Conservation (phyloP, 345 rosid species). For the Populus simonii region DNA sequence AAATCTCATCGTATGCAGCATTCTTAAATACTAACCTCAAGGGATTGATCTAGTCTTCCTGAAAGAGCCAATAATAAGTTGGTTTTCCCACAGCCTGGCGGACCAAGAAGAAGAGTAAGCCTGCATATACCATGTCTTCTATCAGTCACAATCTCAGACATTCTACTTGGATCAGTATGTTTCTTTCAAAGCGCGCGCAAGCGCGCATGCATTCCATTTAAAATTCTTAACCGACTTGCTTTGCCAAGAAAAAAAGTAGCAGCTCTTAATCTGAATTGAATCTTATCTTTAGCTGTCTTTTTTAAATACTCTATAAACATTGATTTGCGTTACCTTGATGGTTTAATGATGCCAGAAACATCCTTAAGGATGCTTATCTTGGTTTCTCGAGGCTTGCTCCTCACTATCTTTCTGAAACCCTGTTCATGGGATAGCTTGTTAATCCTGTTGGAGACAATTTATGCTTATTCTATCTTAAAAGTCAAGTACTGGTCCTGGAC, state of each 20-base stretch:
- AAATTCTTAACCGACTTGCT: no score
- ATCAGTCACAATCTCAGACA: no score
- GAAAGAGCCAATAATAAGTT: constrained; percentile 69
- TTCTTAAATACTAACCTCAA: constrained; percentile 40
- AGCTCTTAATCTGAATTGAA: background rate
- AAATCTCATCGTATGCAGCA: no score
- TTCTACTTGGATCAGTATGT: no score
- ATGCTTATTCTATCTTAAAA: no score
- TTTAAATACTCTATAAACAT: background rate
- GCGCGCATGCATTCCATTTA: no score
- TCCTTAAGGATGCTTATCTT: constrained; percentile 8
- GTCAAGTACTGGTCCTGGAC: no score
- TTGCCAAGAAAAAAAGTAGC: background rate
- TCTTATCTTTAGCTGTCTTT: background rate
- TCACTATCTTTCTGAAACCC: no score
- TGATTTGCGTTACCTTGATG: constrained; percentile 1
- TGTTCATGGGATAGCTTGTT: no score
- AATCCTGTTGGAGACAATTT: no score
- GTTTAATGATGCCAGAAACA: constrained; percentile 6
- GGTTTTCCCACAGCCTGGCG: constrained; percentile 89
- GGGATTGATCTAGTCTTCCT: constrained; percentile 56
- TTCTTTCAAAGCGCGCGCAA: no score
- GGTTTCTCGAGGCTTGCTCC: background rate
- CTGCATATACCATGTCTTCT: constrained; percentile 18
- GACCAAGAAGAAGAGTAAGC: constrained; percentile 76